Evolutionary conservation across 768 basidiomycete species (phyloP), one percentile per base, ranked within the genome.

Genomic region (Trametes villosa): DNA sequence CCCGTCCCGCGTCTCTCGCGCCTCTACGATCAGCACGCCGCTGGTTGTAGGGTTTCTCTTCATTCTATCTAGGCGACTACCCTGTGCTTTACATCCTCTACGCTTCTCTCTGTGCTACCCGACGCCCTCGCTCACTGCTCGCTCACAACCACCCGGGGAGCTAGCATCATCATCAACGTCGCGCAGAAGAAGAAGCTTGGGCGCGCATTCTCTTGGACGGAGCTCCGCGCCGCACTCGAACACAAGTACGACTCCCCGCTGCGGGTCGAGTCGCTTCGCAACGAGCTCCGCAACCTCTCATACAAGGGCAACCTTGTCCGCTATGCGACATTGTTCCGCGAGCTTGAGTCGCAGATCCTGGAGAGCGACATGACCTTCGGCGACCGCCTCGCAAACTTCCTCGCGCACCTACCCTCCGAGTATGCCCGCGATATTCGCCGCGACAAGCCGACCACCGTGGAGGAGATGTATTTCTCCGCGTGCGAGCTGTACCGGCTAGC

Each of bases 281-380:
- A 57, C 44, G 2, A 57, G 24, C 47, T 57, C 24, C 36, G 47
- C 33, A 22, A 9, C 1, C 24, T 57, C 9, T 34, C 22, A 11
- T 57, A 41, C 36, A 57, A 57, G 34, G 56, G 56, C 20, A 57
- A 49, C 29, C 56, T 57, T 15, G 11, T 34, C 24, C 34, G 36
- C 15, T 57, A 57, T 20, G 24, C 47, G 5, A 9, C 47, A 27
- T 26, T 34, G n/a, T 57, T 57, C 56, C 26, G 47, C 22, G 46
- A 57, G 44, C 33, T 57, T 17, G 47, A 57, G 56, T 30, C 36
- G 17, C 56, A 57, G 56, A 57, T 57, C 38, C 56, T 46, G 3
- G 47, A 57, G 11, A 22, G 13, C 22, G 34, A 49, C 22, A 57
- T 57, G 56, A 57, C 56, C 27, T 57, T 48, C 29, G 56, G 56